Conservation (phyloP, 164 flowering plant species). For the grape (Vitis vinifera) region ASM3070453v1 NC_081813.1:3322001-3322500, state of each 20-base stretch:
- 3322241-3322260: conserved; percentile 73
- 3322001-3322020: not conserved
- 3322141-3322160: conserved; percentile 81
- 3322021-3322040: not conserved
- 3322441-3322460: conserved; percentile 62
- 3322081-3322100: conserved; percentile 81
- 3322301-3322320: conserved; percentile 45
- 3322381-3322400: conserved; percentile 49
- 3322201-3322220: conserved; percentile 81
- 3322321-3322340: not conserved
- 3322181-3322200: conserved; percentile 87
- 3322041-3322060: not conserved
- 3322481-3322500: conserved; percentile 87
- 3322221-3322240: conserved; percentile 67
- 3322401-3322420: conserved; percentile 70
- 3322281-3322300: conserved; percentile 69
- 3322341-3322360: not conserved
- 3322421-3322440: conserved; percentile 84
- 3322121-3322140: conserved; percentile 67
- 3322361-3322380: not conserved
- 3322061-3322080: conserved; percentile 30
- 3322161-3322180: conserved; percentile 97
- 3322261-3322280: conserved; percentile 70
- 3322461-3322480: conserved; percentile 99
- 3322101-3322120: conserved; percentile 75